A percentile compares a stretch with the other conserved stretches of the same genome.
These are phyloP conservation scores for Pyrrhoderma lamaoense DNA, from an alignment of 1,284 basidiomycete genomes.

Conservation along the genomic window DNA sequence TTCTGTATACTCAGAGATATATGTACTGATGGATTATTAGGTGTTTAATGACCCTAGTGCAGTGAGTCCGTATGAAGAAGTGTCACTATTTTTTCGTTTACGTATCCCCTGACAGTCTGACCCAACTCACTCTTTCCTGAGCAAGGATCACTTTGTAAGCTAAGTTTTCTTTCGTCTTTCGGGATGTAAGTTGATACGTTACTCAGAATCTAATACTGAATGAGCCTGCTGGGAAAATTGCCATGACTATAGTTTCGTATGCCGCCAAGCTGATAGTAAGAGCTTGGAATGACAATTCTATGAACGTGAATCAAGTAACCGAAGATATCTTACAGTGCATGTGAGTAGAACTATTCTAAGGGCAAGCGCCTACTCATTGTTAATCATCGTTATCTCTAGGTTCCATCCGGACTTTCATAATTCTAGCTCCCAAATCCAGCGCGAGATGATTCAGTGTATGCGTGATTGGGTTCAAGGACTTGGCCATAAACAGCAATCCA, in stretches of 20 bases:
- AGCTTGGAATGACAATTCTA: slow-evolving; percentile 74
- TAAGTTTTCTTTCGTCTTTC: background rate
- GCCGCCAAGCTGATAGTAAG: slow-evolving; percentile 60
- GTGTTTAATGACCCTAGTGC: slow-evolving; percentile 75
- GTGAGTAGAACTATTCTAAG: slow-evolving; percentile 32
- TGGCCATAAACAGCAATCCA: slow-evolving; percentile 43
- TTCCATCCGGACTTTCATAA: slow-evolving; percentile 86
- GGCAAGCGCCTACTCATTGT: background rate
- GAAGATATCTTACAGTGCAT: slow-evolving; percentile 72
- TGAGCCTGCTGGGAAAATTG: slow-evolving; percentile 73
- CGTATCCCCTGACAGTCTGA: slow-evolving; percentile 48
- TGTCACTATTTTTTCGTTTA: slow-evolving; percentile 1
- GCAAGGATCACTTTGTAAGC: slow-evolving; percentile 73
- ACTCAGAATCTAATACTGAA: slow-evolving; percentile 64
- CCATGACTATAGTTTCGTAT: slow-evolving; percentile 61
- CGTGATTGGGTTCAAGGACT: slow-evolving; percentile 53
- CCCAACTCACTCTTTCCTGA: slow-evolving; percentile 79
- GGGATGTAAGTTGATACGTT: background rate
- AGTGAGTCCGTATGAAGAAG: slow-evolving; percentile 40
- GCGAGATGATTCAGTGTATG: slow-evolving; percentile 69
- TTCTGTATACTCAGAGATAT: background rate
- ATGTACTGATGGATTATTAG: slow-evolving; percentile 21
- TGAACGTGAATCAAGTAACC: slow-evolving; percentile 52
- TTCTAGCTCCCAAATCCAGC: slow-evolving; percentile 61
- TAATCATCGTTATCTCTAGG: slow-evolving; percentile 28